A percentile compares a stretch with the other conserved stretches of the same genome.
phyloP scores from a whole-genome alignment of 768 basidiomycete species.

The Pisolithus albus region DNA sequence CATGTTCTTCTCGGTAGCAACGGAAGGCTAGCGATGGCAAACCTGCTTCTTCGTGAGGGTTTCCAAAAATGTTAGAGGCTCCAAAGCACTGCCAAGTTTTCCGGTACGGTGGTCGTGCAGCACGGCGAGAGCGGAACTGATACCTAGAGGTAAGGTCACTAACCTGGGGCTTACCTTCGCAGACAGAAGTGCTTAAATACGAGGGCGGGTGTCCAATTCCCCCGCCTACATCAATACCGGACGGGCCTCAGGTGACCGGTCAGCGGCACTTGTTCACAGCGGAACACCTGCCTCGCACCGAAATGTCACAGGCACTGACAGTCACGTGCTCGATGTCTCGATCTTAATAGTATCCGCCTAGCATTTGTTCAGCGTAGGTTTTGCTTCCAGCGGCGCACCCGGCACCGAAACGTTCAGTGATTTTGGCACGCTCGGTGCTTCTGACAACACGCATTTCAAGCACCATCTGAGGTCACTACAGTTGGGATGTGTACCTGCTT shows the following conservation, averaged over 20 bases:
- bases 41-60: too few species aligned
- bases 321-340: background rate
- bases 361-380: too few species aligned
- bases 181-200: background rate
- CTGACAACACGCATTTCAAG: background rate
- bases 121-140: background rate
- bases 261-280: background rate
- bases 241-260: background rate
- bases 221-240: background rate
- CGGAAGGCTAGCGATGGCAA: background rate
- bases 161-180: background rate
- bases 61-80: too few species aligned
- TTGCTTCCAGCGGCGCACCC: too few species aligned
- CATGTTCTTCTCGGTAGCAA: conserved; percentile 10
- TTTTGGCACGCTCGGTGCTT: background rate
- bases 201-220: background rate
- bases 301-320: background rate
- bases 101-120: background rate
- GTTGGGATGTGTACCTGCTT: background rate
- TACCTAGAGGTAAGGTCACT: background rate
- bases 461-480: too few species aligned
- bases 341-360: background rate
- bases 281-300: background rate
- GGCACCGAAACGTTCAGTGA: background rate
- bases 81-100: too few species aligned